Base-by-base conservation (phyloP, 2,329 filamentous ascomycete species). In the Ophiocordyceps polyrhachis-furcata region DNA sequence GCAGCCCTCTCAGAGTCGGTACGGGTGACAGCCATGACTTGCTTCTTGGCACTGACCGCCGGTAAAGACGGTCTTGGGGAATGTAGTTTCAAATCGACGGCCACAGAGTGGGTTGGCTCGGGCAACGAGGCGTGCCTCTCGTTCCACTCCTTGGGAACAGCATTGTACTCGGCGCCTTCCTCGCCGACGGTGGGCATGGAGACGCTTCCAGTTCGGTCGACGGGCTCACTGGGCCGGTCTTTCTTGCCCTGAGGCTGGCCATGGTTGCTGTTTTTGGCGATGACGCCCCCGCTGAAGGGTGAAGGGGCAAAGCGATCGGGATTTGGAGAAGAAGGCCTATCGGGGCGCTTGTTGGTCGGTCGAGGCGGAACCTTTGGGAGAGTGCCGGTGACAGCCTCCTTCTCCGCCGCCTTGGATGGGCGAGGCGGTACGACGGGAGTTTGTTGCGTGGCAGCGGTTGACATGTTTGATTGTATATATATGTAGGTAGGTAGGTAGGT, bases 1-100 rank as follows among this genome's bases (percentile, higher is more conserved):
- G 84, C 85, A 49, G 86, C 87, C 58, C 80, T 79, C 42, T 80
- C 77, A n/a, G 86, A 93, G 64, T 95, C 87, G 52, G 88, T 95
- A 52, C 85, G 81, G 31, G 89, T 95, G 48, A 95, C 87, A 14
- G 75, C 70, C 58, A 82, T 77, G 43, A 95, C 85, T 55, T 83
- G 77, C 58, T 84, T 77, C 63, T 87, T 91, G 48, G 88, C 87
- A 55, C 81, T 91, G 19, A 77, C 76, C 41, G 76, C 76, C 11
- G 88, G 82, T 50, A 94, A 70, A 14, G 87, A 93, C 6, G 89
- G 87, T 62, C 80, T 91, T 3, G 89, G 89, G 47, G 88, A 87
- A 62, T 93, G 78, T 47, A 96, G 75, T 62, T 91, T 83, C 54
- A 95, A 65, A 56, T 93, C 84, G 46, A 81, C 77, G 51, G 76